phyloP scores from a whole-genome alignment of 495 filamentous ascomycete species.

The Daldinia bambusicola region DNA sequence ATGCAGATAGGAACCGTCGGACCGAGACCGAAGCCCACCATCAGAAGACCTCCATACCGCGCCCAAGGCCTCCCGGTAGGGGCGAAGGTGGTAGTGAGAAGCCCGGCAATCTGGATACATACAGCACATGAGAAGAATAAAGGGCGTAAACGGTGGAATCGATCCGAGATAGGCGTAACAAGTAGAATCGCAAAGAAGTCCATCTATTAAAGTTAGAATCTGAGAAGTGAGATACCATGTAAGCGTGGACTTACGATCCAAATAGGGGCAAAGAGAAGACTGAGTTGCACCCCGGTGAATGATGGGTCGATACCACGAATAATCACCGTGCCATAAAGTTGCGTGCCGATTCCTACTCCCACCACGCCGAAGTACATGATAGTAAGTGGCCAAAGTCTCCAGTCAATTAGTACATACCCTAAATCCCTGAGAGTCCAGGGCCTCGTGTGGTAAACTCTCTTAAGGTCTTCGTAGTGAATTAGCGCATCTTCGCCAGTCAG shows the following conservation, averaged over 20 bases:
- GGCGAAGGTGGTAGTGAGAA: constrained; percentile 83
- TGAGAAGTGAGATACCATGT: constrained; percentile 2
- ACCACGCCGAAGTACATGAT: constrained; percentile 97
- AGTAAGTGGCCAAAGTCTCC: constrained; percentile 84
- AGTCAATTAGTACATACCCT: constrained; percentile 75
- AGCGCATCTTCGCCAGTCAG: constrained; percentile 80
- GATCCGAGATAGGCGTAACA: constrained; percentile 84
- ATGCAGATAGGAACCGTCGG: constrained; percentile 93
- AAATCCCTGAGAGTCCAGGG: constrained; percentile 78
- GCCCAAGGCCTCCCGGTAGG: constrained; percentile 76
- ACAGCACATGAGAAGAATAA: constrained; percentile 81
- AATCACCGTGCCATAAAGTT: constrained; percentile 87
- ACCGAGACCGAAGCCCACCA: constrained; percentile 90
- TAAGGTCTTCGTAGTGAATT: constrained; percentile 86
- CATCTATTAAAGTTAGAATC: constrained; percentile 62
- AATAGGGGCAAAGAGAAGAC: constrained; percentile 86
- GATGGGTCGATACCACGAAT: constrained; percentile 79
- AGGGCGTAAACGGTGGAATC: constrained; percentile 85
- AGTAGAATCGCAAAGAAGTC: constrained; percentile 89
- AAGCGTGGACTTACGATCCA: constrained; percentile 74
- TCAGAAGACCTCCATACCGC: constrained; percentile 85
- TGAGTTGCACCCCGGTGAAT: constrained; percentile 78
- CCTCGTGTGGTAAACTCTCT: constrained; percentile 76
- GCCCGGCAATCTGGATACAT: constrained; percentile 82
- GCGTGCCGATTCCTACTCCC: constrained; percentile 88